Conservation (phyloP, 306 rosid genomes). For the Canavalia gladiata region DNA sequence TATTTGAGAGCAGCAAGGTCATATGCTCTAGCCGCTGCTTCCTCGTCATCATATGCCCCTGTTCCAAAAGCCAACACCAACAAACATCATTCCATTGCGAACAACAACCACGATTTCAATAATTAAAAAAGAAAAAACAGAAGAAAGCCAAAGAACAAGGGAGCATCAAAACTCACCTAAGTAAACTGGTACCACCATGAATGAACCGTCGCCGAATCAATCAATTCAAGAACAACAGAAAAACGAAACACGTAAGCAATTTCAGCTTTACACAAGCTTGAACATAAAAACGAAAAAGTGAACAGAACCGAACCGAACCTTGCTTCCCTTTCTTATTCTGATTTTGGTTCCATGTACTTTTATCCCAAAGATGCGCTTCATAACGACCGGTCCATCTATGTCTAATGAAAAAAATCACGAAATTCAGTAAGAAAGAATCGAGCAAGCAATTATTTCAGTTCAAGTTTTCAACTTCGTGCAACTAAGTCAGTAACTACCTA, state of each 20-base stretch:
- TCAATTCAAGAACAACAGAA: slow-evolving; percentile 57
- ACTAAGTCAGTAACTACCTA: slow-evolving; percentile 56
- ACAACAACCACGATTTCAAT: neutral
- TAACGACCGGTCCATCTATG: slow-evolving; percentile 99
- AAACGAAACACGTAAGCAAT: slow-evolving; percentile 54
- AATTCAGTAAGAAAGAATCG: slow-evolving; percentile 13
- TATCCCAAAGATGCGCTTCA: slow-evolving; percentile 99
- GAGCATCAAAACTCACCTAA: slow-evolving; percentile 77
- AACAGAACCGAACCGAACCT: slow-evolving; percentile 58
- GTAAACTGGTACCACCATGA: slow-evolving; percentile 73
- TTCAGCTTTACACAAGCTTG: slow-evolving; percentile 9
- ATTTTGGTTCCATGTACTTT: slow-evolving; percentile 98
- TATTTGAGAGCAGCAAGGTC: slow-evolving; percentile 99
- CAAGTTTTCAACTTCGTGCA: neutral
- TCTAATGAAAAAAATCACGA: slow-evolving; percentile 56
- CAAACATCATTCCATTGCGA: slow-evolving; percentile 25
- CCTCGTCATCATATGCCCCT: slow-evolving; percentile 99
- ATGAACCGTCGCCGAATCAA: slow-evolving; percentile 52
- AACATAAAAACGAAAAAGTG: slow-evolving; percentile 9
- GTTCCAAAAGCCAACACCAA: slow-evolving; percentile 31
- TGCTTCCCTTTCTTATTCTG: slow-evolving; percentile 99
- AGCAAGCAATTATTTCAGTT: neutral
- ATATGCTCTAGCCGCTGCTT: slow-evolving; percentile 99
- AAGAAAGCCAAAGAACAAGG: neutral
- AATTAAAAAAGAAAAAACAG: neutral